These are phyloP conservation scores for Claviceps cyperi DNA, from an alignment of 2,329 filamentous ascomycete species.

Conservation along the genomic window DNA sequence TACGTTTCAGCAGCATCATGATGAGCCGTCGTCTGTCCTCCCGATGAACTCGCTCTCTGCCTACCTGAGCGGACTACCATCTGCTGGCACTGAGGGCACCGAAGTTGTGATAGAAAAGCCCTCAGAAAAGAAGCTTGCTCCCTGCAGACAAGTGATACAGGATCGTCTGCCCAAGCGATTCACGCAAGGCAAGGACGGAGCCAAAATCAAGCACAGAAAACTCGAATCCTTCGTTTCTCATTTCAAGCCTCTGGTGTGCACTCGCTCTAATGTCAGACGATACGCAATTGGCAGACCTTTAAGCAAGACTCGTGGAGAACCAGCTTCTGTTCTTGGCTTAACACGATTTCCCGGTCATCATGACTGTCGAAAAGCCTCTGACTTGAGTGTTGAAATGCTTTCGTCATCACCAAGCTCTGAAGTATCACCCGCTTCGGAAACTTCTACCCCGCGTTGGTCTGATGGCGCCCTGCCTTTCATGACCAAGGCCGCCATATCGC, in stretches of 20 bases:
- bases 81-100: neutral
- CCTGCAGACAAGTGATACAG: neutral
- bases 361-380: neutral
- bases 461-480: conserved; percentile 1
- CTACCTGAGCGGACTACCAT: neutral
- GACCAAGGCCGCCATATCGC: neutral
- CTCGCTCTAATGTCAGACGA: neutral
- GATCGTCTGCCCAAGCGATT: neutral
- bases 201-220: neutral
- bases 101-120: neutral
- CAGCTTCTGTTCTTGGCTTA: neutral
- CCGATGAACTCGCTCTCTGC: neutral
- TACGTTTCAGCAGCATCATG: conserved; percentile 2
- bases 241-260: conserved; percentile 2
- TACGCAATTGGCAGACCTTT: neutral
- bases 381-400: neutral
- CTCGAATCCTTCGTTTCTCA: neutral
- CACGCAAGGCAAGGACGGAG: neutral
- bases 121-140: neutral
- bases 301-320: neutral
- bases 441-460: neutral
- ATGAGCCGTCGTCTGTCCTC: neutral
- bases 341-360: neutral
- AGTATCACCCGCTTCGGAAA: neutral
- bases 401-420: neutral